A percentile compares a stretch with the other conserved stretches of the same genome.
phyloP scores from a whole-genome alignment of 805 yeast genomes.

The Barnettozyma sucrosica region DNA sequence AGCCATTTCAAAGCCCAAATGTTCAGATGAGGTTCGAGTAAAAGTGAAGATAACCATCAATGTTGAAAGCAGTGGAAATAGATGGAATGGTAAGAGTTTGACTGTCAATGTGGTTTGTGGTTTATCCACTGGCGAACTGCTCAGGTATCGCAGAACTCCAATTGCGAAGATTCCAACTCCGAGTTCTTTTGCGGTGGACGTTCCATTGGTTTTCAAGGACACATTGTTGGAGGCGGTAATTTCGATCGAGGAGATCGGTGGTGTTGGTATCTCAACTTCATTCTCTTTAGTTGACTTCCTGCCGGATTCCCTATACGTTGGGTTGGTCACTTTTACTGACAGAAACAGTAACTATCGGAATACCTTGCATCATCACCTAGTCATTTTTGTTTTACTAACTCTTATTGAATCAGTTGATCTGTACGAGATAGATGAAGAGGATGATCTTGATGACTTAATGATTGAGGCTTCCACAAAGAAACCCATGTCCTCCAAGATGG shows the following conservation, averaged over 20 bases:
- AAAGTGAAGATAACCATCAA: constrained; percentile 17
- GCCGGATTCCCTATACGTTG: background rate
- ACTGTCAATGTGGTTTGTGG: constrained; percentile 29
- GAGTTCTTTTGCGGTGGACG: constrained; percentile 26
- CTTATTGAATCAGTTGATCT: constrained; percentile 12
- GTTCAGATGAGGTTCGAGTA: constrained; percentile 19
- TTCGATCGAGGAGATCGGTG: constrained; percentile 36
- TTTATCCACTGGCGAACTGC: constrained; percentile 29
- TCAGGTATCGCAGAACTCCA: constrained; percentile 40
- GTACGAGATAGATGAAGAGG: constrained; percentile 20
- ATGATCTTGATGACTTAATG: constrained; percentile 27
- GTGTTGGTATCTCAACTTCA: constrained; percentile 16
- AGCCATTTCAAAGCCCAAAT: constrained; percentile 6
- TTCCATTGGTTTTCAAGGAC: constrained; percentile 15
- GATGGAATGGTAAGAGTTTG: constrained; percentile 32
- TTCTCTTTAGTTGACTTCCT: constrained; percentile 7
- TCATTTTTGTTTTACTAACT: constrained; percentile 4
- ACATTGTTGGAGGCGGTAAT: constrained; percentile 28
- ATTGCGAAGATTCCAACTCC: constrained; percentile 22
- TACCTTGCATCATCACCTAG: constrained; percentile 1
- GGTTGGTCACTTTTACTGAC: background rate
- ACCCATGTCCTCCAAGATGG: background rate
- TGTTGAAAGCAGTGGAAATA: constrained; percentile 11
- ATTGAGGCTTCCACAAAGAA: constrained; percentile 16
- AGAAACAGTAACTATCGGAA: background rate